Evolutionary conservation across 495 filamentous ascomycete genomes (phyloP), one percentile per base, ranked within the genome.

Genomic region (Talaromyces ruber): DNA sequence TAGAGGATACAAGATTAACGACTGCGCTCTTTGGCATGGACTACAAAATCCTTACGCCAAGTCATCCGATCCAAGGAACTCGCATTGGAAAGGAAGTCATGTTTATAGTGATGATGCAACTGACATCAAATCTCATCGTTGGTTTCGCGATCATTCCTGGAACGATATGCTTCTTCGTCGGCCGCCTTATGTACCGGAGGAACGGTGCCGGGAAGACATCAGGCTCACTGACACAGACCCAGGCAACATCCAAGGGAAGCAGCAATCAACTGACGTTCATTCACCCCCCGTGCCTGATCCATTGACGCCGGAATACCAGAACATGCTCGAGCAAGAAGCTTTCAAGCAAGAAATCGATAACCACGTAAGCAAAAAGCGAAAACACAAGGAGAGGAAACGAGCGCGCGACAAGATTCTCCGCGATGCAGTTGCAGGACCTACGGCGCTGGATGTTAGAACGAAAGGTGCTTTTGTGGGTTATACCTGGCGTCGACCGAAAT

Each of bases 401-500:
- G 83, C 93, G 3, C 79, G 91, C 11, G 93, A 98, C 65, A 86
- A 85, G 68, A 72, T 97, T 59, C 73, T 98, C 52, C 74, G 93
- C 37, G 93, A 98, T 70, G 78, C 77, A 45, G 71, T 77, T 14
- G 79, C 86, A 2, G 84, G 81, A 11, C 78, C 75, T 59, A 81
- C 80, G 21, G 91, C 85, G 1, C 73, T 98, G 66, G 88, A 92
- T 60, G 80, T 93, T 60, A 82, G 93, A 62, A 92, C 92, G 71
- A 82, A 76, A 72, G 88, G 82, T 9, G 91, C 91, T 2, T 97
- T 97, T 72, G 70, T 92, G 58, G 93, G 93, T n/a, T 98, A 98
- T 71, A 92, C 89, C 12, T 97, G 92, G 71, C 83, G 85, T 16
- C 77, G 85, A 58, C 86, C 86, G 4, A 79, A 77, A 63, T 68